These are phyloP conservation scores for Spongiforma sp. DNA, from an alignment of 1,284 basidiomycete species.

Conservation along the genomic window DNA sequence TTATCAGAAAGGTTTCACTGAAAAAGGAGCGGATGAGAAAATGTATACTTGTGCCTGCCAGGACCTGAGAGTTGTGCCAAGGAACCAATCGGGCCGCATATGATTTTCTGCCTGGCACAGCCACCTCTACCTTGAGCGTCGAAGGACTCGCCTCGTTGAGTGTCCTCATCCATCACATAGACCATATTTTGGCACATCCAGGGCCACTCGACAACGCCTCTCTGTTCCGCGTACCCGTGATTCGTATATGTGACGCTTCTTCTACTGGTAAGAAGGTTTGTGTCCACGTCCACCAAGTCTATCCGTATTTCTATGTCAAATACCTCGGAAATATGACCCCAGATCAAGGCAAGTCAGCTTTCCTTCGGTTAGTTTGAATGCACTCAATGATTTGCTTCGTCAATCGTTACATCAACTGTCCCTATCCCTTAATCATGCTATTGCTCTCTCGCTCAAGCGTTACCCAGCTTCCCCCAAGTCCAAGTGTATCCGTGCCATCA, in stretches of 20 bases:
- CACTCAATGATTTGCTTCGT: conserved; percentile 50
- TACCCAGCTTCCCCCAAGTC: conserved; percentile 60
- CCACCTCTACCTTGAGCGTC: too few species aligned
- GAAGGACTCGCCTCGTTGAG: conserved; percentile 43
- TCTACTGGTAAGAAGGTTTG: conserved; percentile 82
- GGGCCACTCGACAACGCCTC: conserved; percentile 68
- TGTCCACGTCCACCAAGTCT: conserved; percentile 90
- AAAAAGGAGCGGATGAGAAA: too few species aligned
- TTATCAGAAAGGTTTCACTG: too few species aligned
- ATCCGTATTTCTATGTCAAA: conserved; percentile 81
- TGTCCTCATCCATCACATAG: conserved; percentile 71
- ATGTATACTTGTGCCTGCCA: too few species aligned
- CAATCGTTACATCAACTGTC: conserved; percentile 73
- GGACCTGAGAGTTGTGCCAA: too few species aligned
- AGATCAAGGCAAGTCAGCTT: conserved; percentile 43
- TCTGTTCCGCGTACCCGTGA: conserved; percentile 73
- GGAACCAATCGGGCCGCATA: too few species aligned
- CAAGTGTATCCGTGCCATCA: conserved; percentile 70
- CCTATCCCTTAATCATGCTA: conserved; percentile 77
- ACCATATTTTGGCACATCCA: conserved; percentile 59
- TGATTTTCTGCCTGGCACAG: too few species aligned
- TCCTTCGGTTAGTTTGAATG: not conserved
- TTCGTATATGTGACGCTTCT: conserved; percentile 89
- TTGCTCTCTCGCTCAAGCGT: conserved; percentile 73
- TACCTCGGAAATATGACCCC: conserved; percentile 65